Conservation (phyloP, 495 filamentous ascomycete genomes). For the Penicillium argentinense region DNA sequence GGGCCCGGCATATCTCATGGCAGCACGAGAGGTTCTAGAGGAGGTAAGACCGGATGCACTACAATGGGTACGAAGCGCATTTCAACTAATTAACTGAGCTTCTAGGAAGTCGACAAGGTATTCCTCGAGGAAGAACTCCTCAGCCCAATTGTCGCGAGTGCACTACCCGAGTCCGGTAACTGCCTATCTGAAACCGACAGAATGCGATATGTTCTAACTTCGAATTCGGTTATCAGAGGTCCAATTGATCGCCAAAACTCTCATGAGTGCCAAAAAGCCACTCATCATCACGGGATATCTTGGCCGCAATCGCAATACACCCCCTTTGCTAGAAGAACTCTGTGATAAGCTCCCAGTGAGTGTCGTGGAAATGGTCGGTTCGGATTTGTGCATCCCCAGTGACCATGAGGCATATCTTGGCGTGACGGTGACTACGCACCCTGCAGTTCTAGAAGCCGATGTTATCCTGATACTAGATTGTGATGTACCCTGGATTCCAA, state of each 20-base stretch:
- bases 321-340: conserved; percentile 68
- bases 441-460: conserved; percentile 53
- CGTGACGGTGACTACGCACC: conserved; percentile 58
- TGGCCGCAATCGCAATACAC: conserved; percentile 67
- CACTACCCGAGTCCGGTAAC: conserved; percentile 58
- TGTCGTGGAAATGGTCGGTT: conserved; percentile 81
- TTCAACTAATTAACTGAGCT: too few species aligned
- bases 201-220: neutral
- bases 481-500: conserved; percentile 71
- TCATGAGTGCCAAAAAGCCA: conserved; percentile 69
- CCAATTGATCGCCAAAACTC: conserved; percentile 60
- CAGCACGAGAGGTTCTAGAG: conserved; percentile 82
- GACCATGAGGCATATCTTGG: conserved; percentile 71
- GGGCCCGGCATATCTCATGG: conserved; percentile 80
- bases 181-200: too few species aligned
- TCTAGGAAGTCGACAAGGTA: conserved; percentile 21
- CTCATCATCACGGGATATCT: conserved; percentile 76
- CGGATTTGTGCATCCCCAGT: conserved; percentile 87
- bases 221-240: conserved; percentile 32
- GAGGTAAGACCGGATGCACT: conserved; percentile 66
- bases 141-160: conserved; percentile 68
- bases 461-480: conserved; percentile 84
- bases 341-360: conserved; percentile 72
- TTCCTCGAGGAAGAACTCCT: conserved; percentile 63
- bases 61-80: neutral